phyloP scores from a whole-genome alignment of 2,329 filamentous ascomycete species.

The Raffaelea ambrosiae region DNA sequence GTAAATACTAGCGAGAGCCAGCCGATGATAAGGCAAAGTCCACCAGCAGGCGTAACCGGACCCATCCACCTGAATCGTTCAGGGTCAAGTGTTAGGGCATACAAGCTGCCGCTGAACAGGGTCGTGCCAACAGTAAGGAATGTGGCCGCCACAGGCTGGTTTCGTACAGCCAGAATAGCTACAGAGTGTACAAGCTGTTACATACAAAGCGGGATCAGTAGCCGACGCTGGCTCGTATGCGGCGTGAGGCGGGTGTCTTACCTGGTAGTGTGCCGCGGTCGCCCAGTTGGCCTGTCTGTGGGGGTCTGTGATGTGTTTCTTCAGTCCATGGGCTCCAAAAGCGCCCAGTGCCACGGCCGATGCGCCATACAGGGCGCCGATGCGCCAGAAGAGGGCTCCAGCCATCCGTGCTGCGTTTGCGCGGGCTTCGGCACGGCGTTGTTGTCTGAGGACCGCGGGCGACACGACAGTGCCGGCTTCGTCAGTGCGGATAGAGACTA shows the following conservation, averaged over 20 bases:
- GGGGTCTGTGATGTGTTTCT: slow-evolving; percentile 51
- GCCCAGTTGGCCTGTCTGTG: slow-evolving; percentile 49
- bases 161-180: slow-evolving; percentile 49
- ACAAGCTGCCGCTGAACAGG: slow-evolving; percentile 59
- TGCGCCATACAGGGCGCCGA: slow-evolving; percentile 55
- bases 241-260: slow-evolving; percentile 18
- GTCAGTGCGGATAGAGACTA: slow-evolving; percentile 8
- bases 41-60: slow-evolving; percentile 57
- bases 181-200: slow-evolving; percentile 53
- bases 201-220: neutral
- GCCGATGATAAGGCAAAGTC: slow-evolving; percentile 55
- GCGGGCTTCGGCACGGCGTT: neutral
- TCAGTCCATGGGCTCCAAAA: slow-evolving; percentile 61
- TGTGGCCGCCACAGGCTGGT: slow-evolving; percentile 45
- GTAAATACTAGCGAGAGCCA: slow-evolving; percentile 38
- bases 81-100: slow-evolving; percentile 54
- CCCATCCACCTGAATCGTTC: slow-evolving; percentile 50
- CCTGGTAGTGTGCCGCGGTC: slow-evolving; percentile 62
- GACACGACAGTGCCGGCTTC: neutral
- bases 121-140: slow-evolving; percentile 59
- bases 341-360: slow-evolving; percentile 53
- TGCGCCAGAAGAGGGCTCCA: slow-evolving; percentile 42
- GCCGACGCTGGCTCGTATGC: no score
- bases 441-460: neutral
- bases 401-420: slow-evolving; percentile 3